Base-by-base conservation (phyloP, 2,329 filamentous ascomycete species). In the Monilinia vaccinii-corymbosi region DNA sequence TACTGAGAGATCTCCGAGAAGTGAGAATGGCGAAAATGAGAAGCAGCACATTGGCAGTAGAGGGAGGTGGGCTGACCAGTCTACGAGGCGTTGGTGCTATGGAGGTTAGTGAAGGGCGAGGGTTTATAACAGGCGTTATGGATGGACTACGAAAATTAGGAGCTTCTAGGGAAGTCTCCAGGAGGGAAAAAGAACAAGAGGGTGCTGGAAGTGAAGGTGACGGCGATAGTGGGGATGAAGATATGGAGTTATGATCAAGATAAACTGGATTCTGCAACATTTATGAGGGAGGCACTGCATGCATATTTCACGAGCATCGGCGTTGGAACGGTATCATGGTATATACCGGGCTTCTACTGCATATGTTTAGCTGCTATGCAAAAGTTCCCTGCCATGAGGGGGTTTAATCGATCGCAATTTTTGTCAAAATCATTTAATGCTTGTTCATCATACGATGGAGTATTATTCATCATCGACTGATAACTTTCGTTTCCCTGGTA, bases 11-110 rank as follows among this genome's bases (percentile, higher is more conserved):
- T 70, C 73, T 97, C 65, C 81, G 92, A 58, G 93, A 97, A 75
- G 89, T 94, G 55, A 79, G 94, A 46, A 89, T 92, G 72, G 89
- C 91, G 56, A 97, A 97, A 78, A 86, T 96, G 79, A 78, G 91
- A 63, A 84, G 83, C 40, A 89, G 87, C 63, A 85, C 89, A 16
- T 81, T 84, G 42, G 82, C 85, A 44, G 75, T 96, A 53, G 88
- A 91, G 81, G 23, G 87, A 81, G 85, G 86, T 25, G 85, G 92
- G n/a, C 82, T 90, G 60, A 81, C 88, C 71, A 82, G 77, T 60
- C 66, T 87, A 60, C 73, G 79, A 2, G 93, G 93, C 25, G 88
- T 97, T 0, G 94, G 94, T 2, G 89, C 89, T 2, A 91, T 97
- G 87, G 94, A 99, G 76, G 79, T 97, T 51, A 87, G 89, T 0